Evolutionary conservation across 1,284 basidiomycete species (phyloP), one percentile per base, ranked within the genome.

Genomic region (Pisolithus thermaeus): DNA sequence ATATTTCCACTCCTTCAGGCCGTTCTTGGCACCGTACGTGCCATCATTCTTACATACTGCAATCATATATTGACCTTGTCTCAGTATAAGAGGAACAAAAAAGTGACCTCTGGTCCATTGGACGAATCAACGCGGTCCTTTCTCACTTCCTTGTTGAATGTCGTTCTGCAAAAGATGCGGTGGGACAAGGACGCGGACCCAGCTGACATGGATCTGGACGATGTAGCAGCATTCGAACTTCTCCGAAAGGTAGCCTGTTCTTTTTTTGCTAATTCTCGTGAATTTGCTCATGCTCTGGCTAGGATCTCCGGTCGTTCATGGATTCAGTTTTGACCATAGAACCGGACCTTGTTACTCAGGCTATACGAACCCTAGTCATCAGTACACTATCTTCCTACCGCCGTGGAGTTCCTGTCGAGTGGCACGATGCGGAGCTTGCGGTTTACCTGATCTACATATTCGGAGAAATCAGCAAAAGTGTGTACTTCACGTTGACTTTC

Each of bases 351-450:
- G 92, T 92, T 49, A 86, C 84, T 1, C 76, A 77, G 23, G 81
- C 85, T 1, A 78, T 94, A 7, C 79, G 81, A 46, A 75, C 78
- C n/a, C 76, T 91, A 25, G 84, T 90, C 9, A 65, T 87, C 49
- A 79, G 80, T 54, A 92, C 89, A 0, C 77, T 96, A 32, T 78
- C 81, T 8, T 78, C 82, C 1, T 90, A 84, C 58, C 53, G 61
- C 57, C 80, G 70, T 52, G 82, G 85, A 3, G 67, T 78, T 16
- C 57, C 74, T 43, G 58, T 97, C 20, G 81, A 88, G 46, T 99
- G 97, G 97, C 87, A 95, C 63, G 89, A 97, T 61, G 90, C 90
- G 1, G 97, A 99, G 68, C 77, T 99, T 20, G 93, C 92, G 0
- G 74, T 97, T 16, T 93, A 93, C 66, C 79, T 98, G 27, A 84